A percentile compares a stretch with the other conserved stretches of the same genome.
Evolutionary conservation across 352 stramenopile genomes (phyloP).

Genomic region (Plasmopara muralis): DNA sequence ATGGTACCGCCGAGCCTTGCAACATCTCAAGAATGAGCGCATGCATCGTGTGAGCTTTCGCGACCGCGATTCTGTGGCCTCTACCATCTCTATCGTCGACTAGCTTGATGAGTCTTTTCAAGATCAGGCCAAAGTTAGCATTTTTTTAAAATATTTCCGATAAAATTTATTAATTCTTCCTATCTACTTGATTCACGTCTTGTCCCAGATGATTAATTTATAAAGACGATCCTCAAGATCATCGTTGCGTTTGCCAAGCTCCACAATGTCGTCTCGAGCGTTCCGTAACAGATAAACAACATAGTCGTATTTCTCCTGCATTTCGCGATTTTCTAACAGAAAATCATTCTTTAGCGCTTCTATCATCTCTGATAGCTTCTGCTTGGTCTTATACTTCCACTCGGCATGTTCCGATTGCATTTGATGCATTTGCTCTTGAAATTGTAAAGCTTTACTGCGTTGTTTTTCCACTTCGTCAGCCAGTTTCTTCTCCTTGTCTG

Average conservation of each 20-base stretch:
- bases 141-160: no score
- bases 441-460: conserved; percentile 34
- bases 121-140: not conserved
- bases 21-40: conserved; percentile 30
- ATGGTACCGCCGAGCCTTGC: conserved; percentile 28
- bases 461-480: conserved; percentile 65
- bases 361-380: conserved; percentile 42
- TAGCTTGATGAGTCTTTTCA: conserved; percentile 5
- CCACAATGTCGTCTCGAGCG: conserved; percentile 59
- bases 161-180: no score
- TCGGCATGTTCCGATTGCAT: conserved; percentile 51
- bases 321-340: conserved; percentile 32
- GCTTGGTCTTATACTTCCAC: conserved; percentile 43
- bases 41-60: conserved; percentile 14
- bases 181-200: conserved; percentile 11
- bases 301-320: conserved; percentile 48
- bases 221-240: conserved; percentile 46
- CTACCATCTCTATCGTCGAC: conserved; percentile 24
- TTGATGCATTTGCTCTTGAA: conserved; percentile 53
- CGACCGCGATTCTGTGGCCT: conserved; percentile 26
- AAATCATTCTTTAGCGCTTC: conserved; percentile 49
- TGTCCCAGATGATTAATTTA: conserved; percentile 31
- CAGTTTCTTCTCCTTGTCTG: conserved; percentile 76
- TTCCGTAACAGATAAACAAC: conserved; percentile 42
- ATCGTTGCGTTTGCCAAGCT: conserved; percentile 44